Base-by-base conservation (phyloP, 306 rosid genomes). In the Prunus padus region DNA sequence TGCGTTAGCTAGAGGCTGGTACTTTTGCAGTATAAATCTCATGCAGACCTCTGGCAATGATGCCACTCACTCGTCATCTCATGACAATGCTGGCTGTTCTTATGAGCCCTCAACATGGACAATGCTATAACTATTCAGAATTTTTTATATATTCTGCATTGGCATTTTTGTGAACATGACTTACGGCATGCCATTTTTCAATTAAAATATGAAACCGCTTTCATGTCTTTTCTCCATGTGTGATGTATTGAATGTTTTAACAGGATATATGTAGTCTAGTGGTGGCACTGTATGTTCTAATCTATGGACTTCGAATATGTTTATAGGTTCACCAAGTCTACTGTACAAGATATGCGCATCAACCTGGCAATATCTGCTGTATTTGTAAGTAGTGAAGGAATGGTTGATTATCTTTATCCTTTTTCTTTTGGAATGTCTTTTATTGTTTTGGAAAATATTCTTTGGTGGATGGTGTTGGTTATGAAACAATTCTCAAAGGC, bases 301-400 rank as follows among this genome's bases (percentile, higher is more conserved):
- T 30, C 60, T 79, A 76, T 83, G 66, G 65, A 65, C 44, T 75
- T 71, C 66, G 76, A 72, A 57, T 79, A 77, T 76, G 73, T 83
- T 89, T 81, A 80, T 89, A 95, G 99, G 91, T 88, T 85, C 85
- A 72, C 96, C 71, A 95, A 90, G 78, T 95, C 97, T n/a, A 82
- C 89, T 81, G 71, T 71, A 79, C 88, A 84, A 81, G 99, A 90
- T 79, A 86, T 69, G 18, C 93, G 82, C 40, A 95, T 95, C 87
- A 95, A 95, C 87, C 78, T 95, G 82, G 97, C 89, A 79, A 86
- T 95, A 76, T 75, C 97, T 57, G 97, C 93, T 56, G 93, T 76
- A 77, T 95, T 95, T 84, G 99, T 92, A 86, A 92, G 99, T 90
- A 51, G 51, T 61, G 57, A 74, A 73, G 68, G 73, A 81, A 42